These are phyloP conservation scores for Venturia pyrina DNA, from an alignment of 2,329 filamentous ascomycete genomes.

Conservation along the genomic window DNA sequence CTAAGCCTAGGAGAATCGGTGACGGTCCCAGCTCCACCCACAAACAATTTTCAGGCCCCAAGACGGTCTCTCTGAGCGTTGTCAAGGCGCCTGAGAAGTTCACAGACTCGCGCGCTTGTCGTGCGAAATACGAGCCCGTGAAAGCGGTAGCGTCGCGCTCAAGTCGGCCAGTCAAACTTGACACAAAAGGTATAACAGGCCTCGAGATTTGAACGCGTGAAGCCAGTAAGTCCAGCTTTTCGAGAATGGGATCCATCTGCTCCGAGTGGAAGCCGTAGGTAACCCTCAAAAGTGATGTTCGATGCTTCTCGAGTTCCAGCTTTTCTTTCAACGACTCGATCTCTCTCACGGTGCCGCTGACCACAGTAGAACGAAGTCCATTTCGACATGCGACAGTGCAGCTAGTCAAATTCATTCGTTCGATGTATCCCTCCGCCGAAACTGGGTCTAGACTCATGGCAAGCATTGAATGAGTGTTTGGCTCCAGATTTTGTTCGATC, in stretches of 20 bases:
- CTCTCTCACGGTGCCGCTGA: constrained; percentile 52
- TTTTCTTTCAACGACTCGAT: constrained; percentile 43
- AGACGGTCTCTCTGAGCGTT: neutral
- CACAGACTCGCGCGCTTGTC: constrained; percentile 13
- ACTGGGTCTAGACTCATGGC: constrained; percentile 44
- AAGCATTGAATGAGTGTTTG: constrained; percentile 20
- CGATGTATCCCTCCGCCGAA: constrained; percentile 39
- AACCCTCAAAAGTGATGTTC: constrained; percentile 15
- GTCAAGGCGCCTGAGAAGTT: constrained; percentile 11
- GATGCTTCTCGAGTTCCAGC: constrained; percentile 36
- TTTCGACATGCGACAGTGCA: constrained; percentile 62
- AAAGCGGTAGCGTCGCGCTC: constrained; percentile 16
- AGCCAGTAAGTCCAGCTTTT: constrained; percentile 16
- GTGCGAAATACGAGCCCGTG: constrained; percentile 16
- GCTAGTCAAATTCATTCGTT: neutral
- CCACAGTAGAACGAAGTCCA: constrained; percentile 61
- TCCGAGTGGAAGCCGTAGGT: constrained; percentile 25
- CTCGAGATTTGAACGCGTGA: constrained; percentile 17
- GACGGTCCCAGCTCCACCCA: constrained; percentile 11
- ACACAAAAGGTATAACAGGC: constrained; percentile 23
- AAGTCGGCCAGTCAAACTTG: constrained; percentile 19
- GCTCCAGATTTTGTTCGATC: constrained; percentile 18
- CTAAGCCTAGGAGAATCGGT: neutral
- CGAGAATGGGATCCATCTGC: constrained; percentile 22
- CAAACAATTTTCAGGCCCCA: neutral